phyloP scores from a whole-genome alignment of 345 rosid species.

The Erucastrum elatum region DNA sequence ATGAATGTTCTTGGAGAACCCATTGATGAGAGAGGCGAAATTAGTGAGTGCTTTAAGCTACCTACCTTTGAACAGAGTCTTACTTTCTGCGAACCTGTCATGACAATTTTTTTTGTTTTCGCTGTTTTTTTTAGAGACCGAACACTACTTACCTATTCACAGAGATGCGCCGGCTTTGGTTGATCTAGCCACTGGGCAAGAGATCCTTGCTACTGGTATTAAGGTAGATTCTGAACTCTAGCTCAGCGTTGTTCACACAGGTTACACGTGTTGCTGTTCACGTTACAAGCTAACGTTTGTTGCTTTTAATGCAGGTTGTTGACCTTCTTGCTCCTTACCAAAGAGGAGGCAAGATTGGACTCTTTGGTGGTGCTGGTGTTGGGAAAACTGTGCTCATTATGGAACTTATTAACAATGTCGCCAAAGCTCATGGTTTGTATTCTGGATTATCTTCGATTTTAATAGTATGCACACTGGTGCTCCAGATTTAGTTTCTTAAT shows the following conservation, averaged over 20 bases:
- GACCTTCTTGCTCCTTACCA: constrained; percentile 99
- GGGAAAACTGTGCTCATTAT: constrained; percentile 98
- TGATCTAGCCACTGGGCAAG: constrained; percentile 95
- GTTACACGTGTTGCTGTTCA: background rate
- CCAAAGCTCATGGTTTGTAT: constrained; percentile 87
- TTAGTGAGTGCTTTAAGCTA: constrained; percentile 56
- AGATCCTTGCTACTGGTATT: constrained; percentile 96
- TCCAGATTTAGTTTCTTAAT: background rate
- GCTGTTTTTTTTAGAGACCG: constrained; percentile 91
- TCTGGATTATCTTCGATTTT: too few relatives aligned
- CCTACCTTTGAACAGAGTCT: background rate
- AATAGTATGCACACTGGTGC: background rate
- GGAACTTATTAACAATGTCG: constrained; percentile 98
- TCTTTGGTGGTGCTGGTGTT: constrained; percentile 99
- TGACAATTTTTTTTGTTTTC: constrained; percentile 7
- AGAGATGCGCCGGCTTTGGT: constrained; percentile 96
- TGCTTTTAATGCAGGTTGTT: constrained; percentile 59
- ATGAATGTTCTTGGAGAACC: constrained; percentile 98
- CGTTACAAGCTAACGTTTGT: background rate
- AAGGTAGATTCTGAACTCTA: constrained; percentile 42
- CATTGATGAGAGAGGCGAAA: constrained; percentile 81
- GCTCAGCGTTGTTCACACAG: background rate
- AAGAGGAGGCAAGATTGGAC: constrained; percentile 99
- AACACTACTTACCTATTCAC: constrained; percentile 86
- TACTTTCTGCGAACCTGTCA: background rate